Base-by-base conservation (phyloP, 768 basidiomycete genomes). In the Kwoniella newhampshirensis region DNA sequence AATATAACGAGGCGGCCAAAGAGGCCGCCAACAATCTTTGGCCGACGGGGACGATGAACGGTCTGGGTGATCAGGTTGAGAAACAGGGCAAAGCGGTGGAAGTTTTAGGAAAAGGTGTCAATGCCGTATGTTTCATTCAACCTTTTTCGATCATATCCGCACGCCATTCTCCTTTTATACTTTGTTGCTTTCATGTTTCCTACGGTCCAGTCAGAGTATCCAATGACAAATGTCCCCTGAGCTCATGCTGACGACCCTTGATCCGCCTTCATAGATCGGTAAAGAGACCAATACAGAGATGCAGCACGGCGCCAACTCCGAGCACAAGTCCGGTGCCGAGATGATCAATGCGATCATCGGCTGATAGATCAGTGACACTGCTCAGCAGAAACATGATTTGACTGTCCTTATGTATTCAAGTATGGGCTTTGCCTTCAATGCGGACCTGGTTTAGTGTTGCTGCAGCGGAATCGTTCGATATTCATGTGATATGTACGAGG, bases 51-150 rank as follows among this genome's bases (percentile, higher is more conserved):
- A 23, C 51, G 26, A 27, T 58, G 25, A 20, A 12, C 8, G 56
- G 50, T 37, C 21, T 28, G 6, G 56, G 56, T 27, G 35, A 58
- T 26, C 37, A 45, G 17, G 27, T 51, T 20, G 41, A 51, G 32
- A 58, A 50, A 23, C 56, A 58, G 18, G 56, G 56, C 30, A 39
- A 45, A 23, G 46, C 49, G 17, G 49, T 39, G 28, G 39, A 58
- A 40, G n/a, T 23, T 18, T 32, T 36, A 20, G 56, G 48, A 11
- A 51, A 58, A 28, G 56, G 56, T 15, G 17, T 39, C 4, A 58
- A 51, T 35, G 27, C 56, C 39, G 56, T 58, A 23, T 51, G 56
- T 58, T 6, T n/a, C n/a, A n/a, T n/a, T n/a, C n/a, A n/a, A n/a
- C n/a, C n/a, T n/a, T n/a, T n/a, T n/a, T n/a, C n/a, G n/a, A n/a